Percentiles rank a stretch among this genome's conserved stretches.
phyloP scores from a whole-genome alignment of 768 basidiomycete genomes.

The Strobilomyces dryophilus region DNA sequence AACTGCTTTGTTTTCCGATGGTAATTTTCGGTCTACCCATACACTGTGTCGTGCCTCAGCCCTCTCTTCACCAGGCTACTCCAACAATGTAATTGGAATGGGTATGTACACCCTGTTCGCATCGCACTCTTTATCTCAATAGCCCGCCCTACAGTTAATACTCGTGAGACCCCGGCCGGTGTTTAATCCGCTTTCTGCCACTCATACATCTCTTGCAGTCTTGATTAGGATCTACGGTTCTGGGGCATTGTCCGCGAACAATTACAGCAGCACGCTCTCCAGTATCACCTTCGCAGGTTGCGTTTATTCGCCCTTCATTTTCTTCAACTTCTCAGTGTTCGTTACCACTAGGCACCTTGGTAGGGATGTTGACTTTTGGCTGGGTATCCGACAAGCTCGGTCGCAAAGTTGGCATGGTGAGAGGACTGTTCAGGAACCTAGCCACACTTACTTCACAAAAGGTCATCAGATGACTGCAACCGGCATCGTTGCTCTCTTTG shows the following conservation, averaged over 20 bases:
- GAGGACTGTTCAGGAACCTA: slow-evolving; percentile 5
- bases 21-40: slow-evolving; percentile 31
- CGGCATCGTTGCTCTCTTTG: slow-evolving; percentile 81
- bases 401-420: slow-evolving; percentile 83
- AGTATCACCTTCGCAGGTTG: slow-evolving; percentile 81
- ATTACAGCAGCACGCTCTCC: slow-evolving; percentile 60
- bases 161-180: slow-evolving; percentile 40
- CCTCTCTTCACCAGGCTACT: slow-evolving; percentile 52
- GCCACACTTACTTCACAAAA: slow-evolving; percentile 10
- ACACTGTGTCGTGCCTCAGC: slow-evolving; percentile 1
- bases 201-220: slow-evolving; percentile 38
- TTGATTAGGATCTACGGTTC: slow-evolving; percentile 67
- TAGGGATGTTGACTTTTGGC: slow-evolving; percentile 82
- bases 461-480: slow-evolving; percentile 67
- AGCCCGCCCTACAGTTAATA: slow-evolving; percentile 49
- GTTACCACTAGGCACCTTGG: slow-evolving; percentile 71
- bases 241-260: slow-evolving; percentile 43
- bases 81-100: slow-evolving; percentile 73
- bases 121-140: neutral
- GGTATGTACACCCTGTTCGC: slow-evolving; percentile 42
- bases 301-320: slow-evolving; percentile 59
- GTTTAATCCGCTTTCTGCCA: neutral
- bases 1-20: slow-evolving; percentile 85
- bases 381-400: slow-evolving; percentile 85
- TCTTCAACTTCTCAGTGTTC: slow-evolving; percentile 53